A percentile compares a stretch with the other conserved stretches of the same genome.
Evolutionary conservation across 441 rosid genomes (phyloP).

Genomic region (Populus tomentosa): DNA sequence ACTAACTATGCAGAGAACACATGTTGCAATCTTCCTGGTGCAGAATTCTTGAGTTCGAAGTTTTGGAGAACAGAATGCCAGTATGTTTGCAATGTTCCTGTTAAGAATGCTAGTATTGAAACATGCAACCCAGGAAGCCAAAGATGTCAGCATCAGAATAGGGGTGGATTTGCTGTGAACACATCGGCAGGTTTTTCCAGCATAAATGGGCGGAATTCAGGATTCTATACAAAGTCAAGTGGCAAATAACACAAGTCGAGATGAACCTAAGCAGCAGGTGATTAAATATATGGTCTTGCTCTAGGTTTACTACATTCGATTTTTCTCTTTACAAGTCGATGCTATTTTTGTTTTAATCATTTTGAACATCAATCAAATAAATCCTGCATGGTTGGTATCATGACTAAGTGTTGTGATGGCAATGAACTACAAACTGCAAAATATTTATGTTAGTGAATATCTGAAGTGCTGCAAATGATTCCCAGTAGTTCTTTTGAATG

Average conservation of each 20-base stretch:
- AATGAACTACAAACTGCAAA: neutral
- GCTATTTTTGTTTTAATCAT: neutral
- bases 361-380: neutral
- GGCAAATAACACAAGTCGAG: conserved; percentile 19
- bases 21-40: conserved; percentile 71
- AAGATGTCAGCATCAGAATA: conserved; percentile 30
- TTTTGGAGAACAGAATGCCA: conserved; percentile 70
- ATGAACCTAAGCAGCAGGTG: conserved; percentile 32
- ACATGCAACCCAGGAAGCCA: conserved; percentile 25
- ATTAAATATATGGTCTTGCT: neutral
- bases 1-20: conserved; percentile 39
- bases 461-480: neutral
- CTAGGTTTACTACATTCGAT: neutral
- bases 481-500: neutral
- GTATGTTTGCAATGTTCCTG: conserved; percentile 19
- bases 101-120: conserved; percentile 26
- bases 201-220: conserved; percentile 29
- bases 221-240: conserved; percentile 27
- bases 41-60: conserved; percentile 72
- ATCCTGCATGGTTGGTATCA: neutral
- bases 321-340: neutral
- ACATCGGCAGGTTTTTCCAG: conserved; percentile 25
- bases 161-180: conserved; percentile 26
- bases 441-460: neutral
- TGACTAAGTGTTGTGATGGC: neutral